Evolutionary conservation across 306 rosid genomes (phyloP).

Genomic region (Citrullus colocynthis): DNA sequence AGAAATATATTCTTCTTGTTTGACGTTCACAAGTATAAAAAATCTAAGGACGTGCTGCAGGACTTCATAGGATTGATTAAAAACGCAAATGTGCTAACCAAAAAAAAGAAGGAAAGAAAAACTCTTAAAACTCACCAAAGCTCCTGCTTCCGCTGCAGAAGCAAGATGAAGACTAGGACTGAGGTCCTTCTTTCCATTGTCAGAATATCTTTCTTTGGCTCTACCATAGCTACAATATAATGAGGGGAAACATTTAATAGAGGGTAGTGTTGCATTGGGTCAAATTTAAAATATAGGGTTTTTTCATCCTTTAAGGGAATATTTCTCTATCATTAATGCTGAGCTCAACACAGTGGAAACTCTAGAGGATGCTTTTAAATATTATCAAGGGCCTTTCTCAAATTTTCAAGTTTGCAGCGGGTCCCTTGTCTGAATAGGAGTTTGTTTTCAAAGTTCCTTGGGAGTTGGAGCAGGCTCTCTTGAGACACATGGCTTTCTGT

Average conservation of each 20-base stretch:
- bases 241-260: constrained; percentile 2
- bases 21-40: not conserved
- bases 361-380: not conserved
- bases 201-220: constrained; percentile 74
- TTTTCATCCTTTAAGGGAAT: not conserved
- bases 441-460: too few species aligned
- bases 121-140: constrained; percentile 50
- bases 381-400: not conserved
- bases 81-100: not conserved
- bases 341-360: not conserved
- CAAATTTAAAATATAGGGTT: not conserved
- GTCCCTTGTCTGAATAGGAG: not conserved
- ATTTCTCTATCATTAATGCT: not conserved
- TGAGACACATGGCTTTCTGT: too few species aligned
- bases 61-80: not conserved
- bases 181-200: constrained; percentile 48
- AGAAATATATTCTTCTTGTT: not conserved
- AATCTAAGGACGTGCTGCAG: not conserved
- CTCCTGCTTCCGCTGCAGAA: constrained; percentile 98
- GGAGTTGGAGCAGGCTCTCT: too few species aligned
- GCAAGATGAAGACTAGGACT: constrained; percentile 78
- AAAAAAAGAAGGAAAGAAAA: not conserved
- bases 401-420: not conserved
- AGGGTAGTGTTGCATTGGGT: not conserved
- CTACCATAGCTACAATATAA: constrained; percentile 54